Percentiles rank a stretch among this genome's conserved stretches.
These are phyloP conservation scores for Striga asiatica DNA, from an alignment of 257 asterid species.

Conservation along the genomic window DNA sequence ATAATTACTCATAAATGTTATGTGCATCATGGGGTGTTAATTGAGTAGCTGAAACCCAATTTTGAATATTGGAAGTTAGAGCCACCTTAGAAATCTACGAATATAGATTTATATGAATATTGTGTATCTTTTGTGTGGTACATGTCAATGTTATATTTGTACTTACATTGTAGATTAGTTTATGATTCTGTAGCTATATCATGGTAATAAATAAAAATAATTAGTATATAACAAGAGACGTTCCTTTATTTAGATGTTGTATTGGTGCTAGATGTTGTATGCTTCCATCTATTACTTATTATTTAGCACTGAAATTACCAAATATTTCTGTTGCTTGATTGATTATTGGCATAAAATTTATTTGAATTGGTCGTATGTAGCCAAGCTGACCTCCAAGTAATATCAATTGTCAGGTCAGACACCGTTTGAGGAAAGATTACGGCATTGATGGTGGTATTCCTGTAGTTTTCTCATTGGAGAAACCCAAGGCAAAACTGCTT, in stretches of 20 bases:
- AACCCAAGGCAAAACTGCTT: conserved; percentile 89
- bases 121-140: no score
- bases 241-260: not conserved
- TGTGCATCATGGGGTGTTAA: not conserved
- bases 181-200: not conserved
- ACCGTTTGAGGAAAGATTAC: conserved; percentile 66
- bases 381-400: conserved; percentile 20
- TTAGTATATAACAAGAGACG: not conserved
- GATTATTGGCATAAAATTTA: conserved; percentile 7
- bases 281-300: not conserved
- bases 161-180: not conserved
- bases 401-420: conserved; percentile 57
- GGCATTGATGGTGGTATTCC: conserved; percentile 99
- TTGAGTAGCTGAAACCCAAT: not conserved
- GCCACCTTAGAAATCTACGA: not conserved
- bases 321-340: conserved; percentile 8
- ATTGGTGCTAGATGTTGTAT: not conserved
- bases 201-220: not conserved
- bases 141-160: not conserved
- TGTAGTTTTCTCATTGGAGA: conserved; percentile 85
- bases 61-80: not conserved
- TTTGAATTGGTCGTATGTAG: not conserved
- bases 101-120: not conserved
- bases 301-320: not conserved
- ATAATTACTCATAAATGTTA: not conserved